phyloP scores from a whole-genome alignment of 2,329 filamentous ascomycete genomes.

The Botrytis tulipae region DNA sequence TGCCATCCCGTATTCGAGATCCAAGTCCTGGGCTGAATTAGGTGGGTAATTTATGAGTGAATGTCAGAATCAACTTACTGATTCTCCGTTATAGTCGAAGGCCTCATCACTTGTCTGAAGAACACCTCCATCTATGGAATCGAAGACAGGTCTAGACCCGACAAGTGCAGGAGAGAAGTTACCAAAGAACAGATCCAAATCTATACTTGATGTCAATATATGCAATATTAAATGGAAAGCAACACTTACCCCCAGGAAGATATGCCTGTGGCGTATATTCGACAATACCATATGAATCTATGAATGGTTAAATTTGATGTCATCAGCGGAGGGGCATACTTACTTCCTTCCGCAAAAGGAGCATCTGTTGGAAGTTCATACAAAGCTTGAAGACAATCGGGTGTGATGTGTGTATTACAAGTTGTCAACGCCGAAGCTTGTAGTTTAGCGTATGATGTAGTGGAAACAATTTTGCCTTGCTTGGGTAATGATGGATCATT shows the following conservation, averaged over 20 bases:
- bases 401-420: slow-evolving; percentile 54
- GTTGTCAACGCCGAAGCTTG: slow-evolving; percentile 25
- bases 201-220: neutral
- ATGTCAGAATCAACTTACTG: slow-evolving; percentile 29
- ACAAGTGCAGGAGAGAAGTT: slow-evolving; percentile 45
- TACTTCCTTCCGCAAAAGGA: slow-evolving; percentile 28
- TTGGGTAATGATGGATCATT: slow-evolving; percentile 39
- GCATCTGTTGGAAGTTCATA: slow-evolving; percentile 46
- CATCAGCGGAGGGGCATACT: slow-evolving; percentile 1
- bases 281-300: slow-evolving; percentile 51
- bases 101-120: slow-evolving; percentile 43
- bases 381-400: slow-evolving; percentile 52
- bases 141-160: slow-evolving; percentile 46
- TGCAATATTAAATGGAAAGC: neutral
- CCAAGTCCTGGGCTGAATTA: slow-evolving; percentile 42
- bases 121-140: slow-evolving; percentile 48
- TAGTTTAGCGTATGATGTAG: neutral
- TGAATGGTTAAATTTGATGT: neutral
- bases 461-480: slow-evolving; percentile 25
- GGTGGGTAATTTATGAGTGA: neutral
- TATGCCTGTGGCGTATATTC: slow-evolving; percentile 50
- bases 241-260: slow-evolving; percentile 41
- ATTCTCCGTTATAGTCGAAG: slow-evolving; percentile 48
- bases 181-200: slow-evolving; percentile 50
- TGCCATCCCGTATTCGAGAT: slow-evolving; percentile 54